phyloP scores from a whole-genome alignment of 2,329 filamentous ascomycete genomes.

The Hysterium pulicare region DNA sequence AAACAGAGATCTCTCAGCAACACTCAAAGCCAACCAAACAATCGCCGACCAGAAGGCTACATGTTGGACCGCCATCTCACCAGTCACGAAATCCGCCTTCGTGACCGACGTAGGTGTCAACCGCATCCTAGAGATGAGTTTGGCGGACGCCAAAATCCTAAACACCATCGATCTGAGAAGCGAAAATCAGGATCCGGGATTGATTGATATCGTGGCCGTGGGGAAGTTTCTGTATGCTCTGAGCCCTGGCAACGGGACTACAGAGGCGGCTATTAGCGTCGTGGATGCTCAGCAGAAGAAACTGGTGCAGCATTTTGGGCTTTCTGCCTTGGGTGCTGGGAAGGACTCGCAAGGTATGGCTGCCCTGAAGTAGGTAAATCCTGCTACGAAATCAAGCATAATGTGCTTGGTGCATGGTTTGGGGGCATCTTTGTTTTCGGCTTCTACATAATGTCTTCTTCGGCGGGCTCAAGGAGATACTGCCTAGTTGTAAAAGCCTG shows the following conservation, averaged over 20 bases:
- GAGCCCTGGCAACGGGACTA: conserved; percentile 50
- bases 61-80: conserved; percentile 57
- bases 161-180: conserved; percentile 36
- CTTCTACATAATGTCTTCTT: no score
- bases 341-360: conserved; percentile 38
- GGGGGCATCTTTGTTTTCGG: no score
- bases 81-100: conserved; percentile 51
- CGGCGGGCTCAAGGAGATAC: no score
- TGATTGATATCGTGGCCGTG: conserved; percentile 53
- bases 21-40: conserved; percentile 32
- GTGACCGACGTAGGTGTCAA: conserved; percentile 56
- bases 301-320: conserved; percentile 38
- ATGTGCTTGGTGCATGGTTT: no score
- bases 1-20: conserved; percentile 31
- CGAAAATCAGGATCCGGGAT: conserved; percentile 49
- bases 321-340: conserved; percentile 21
- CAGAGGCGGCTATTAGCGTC: conserved; percentile 35
- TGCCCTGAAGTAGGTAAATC: conserved; percentile 10
- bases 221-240: conserved; percentile 59
- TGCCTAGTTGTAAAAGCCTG: no score
- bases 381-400: no score
- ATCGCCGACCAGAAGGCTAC: conserved; percentile 54
- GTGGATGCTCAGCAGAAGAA: conserved; percentile 36
- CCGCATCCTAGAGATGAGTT: conserved; percentile 56
- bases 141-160: conserved; percentile 48